Conservation (phyloP, 208 protist species). For the Balamuthia mandrillaris region DNA sequence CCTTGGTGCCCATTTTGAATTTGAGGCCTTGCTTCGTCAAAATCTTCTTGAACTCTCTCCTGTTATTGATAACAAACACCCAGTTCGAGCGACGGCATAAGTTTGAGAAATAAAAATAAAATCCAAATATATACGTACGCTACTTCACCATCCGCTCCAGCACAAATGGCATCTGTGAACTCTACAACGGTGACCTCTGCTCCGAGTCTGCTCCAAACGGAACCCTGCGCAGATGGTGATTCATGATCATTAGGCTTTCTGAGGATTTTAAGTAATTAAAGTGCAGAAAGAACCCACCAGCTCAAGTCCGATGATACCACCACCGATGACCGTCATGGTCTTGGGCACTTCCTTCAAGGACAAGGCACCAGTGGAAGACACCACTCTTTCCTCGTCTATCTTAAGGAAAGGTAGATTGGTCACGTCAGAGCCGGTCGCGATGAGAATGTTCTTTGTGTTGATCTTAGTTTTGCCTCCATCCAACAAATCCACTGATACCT, state of each 20-base stretch:
- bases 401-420: conserved; percentile 84
- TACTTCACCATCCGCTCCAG: conserved; percentile 56
- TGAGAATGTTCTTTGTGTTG: conserved; percentile 93
- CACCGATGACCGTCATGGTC: conserved; percentile 97
- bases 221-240: conserved; percentile 70
- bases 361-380: conserved; percentile 96
- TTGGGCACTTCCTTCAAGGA: conserved; percentile 90
- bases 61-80: background rate
- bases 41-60: conserved; percentile 30
- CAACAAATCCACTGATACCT: conserved; percentile 75
- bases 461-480: conserved; percentile 86
- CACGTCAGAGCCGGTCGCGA: conserved; percentile 97
- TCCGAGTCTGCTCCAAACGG: conserved; percentile 95
- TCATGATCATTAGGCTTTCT: background rate
- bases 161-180: conserved; percentile 86
- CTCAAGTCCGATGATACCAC: conserved; percentile 98
- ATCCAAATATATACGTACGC: background rate
- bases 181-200: conserved; percentile 97
- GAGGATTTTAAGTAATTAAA: background rate
- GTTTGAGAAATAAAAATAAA: background rate
- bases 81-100: background rate
- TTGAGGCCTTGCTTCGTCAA: conserved; percentile 77
- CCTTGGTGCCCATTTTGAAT: conserved; percentile 76
- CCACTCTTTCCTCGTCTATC: conserved; percentile 95
- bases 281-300: conserved; percentile 56